These are phyloP conservation scores for Mimosa bimucronata DNA, from an alignment of 306 rosid genomes.

Conservation along the genomic window DNA sequence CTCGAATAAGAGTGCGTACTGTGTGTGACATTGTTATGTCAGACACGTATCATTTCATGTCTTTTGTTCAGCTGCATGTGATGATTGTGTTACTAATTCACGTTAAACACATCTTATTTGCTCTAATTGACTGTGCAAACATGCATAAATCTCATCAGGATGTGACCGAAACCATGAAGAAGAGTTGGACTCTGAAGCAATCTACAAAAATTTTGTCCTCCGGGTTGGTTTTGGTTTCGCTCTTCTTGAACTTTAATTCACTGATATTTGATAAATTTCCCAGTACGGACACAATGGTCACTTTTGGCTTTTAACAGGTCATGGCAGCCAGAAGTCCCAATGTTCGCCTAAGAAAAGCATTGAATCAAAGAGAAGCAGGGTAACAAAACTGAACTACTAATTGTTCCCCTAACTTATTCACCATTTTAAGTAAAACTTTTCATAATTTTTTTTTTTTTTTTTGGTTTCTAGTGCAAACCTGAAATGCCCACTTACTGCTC, in stretches of 20 bases:
- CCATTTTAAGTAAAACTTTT: background rate
- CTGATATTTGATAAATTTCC: background rate
- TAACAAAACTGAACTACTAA: slow-evolving; percentile 9
- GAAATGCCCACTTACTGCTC: slow-evolving; percentile 88
- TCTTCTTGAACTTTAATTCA: slow-evolving; percentile 29
- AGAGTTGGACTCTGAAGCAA: slow-evolving; percentile 74
- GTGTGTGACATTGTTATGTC: too few relatives aligned
- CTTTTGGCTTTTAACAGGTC: slow-evolving; percentile 55
- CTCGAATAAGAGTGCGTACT: background rate
- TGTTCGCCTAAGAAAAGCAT: slow-evolving; percentile 60
- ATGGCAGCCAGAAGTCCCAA: slow-evolving; percentile 99
- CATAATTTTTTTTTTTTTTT: slow-evolving; percentile 1
- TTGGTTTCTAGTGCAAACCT: slow-evolving; percentile 50
- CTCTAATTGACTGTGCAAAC: background rate
- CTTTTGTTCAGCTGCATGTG: background rate
- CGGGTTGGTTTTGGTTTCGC: slow-evolving; percentile 56
- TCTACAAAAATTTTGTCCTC: slow-evolving; percentile 80
- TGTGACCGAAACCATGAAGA: slow-evolving; percentile 88
- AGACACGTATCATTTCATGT: too few relatives aligned
- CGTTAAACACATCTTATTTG: background rate
- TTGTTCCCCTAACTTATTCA: background rate
- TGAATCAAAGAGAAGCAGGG: slow-evolving; percentile 58
- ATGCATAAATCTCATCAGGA: slow-evolving; percentile 48
- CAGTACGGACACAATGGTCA: slow-evolving; percentile 11
- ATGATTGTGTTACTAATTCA: background rate